A percentile compares a stretch with the other conserved stretches of the same genome.
Evolutionary conservation across 306 rosid species (phyloP).

Genomic region (Alnus glutinosa): DNA sequence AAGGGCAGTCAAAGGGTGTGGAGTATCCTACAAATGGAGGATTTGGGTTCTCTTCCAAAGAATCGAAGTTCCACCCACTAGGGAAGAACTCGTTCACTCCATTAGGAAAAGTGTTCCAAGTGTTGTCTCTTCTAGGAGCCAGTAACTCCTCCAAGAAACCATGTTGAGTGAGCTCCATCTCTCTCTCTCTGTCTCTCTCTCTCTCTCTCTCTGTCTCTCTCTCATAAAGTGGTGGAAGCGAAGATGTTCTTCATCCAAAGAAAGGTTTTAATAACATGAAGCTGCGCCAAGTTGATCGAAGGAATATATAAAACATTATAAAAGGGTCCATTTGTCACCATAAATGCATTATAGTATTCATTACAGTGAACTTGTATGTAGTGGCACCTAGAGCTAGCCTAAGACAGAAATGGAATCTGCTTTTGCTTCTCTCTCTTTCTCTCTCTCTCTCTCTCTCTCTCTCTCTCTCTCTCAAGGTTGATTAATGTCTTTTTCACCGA

Average conservation of each 20-base stretch:
- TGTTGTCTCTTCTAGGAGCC: constrained; percentile 70
- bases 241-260: constrained; percentile 4
- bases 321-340: constrained; percentile 26
- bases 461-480: constrained; percentile 64
- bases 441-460: constrained; percentile 31
- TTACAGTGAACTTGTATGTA: constrained; percentile 42
- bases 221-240: constrained; percentile 8
- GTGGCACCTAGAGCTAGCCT: constrained; percentile 42
- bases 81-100: constrained; percentile 61
- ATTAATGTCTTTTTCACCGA: constrained; percentile 75
- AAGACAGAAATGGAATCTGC: constrained; percentile 79
- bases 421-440: constrained; percentile 25
- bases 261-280: constrained; percentile 27
- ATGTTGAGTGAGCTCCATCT: constrained; percentile 87
- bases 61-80: constrained; percentile 60
- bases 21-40: constrained; percentile 62
- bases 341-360: constrained; percentile 37
- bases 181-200: constrained; percentile 30
- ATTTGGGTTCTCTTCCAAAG: constrained; percentile 58
- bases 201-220: constrained; percentile 21
- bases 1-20: constrained; percentile 61
- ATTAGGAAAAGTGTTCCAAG: constrained; percentile 57
- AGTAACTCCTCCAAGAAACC: constrained; percentile 82
- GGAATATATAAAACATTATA: constrained; percentile 15
- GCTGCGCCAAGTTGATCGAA: constrained; percentile 33